phyloP scores from a whole-genome alignment of 805 yeast genomes.

The Yamadazyma kitorensis region DNA sequence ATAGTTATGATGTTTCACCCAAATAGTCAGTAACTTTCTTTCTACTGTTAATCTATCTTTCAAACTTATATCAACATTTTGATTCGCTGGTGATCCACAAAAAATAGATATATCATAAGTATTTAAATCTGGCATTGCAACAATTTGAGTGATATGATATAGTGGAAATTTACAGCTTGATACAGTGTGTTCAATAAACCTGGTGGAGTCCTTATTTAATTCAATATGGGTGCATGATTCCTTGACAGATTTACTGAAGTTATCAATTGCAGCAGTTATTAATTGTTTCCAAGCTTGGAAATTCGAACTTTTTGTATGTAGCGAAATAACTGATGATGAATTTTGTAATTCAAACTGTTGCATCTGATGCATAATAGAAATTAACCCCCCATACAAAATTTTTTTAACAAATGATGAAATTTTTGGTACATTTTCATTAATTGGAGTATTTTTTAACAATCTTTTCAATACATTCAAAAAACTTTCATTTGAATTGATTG shows the following conservation, averaged over 20 bases:
- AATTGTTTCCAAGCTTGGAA: constrained; percentile 62
- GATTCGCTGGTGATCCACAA: constrained; percentile 80
- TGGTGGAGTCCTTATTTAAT: constrained; percentile 7
- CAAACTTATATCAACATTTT: constrained; percentile 43
- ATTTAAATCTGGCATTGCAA: constrained; percentile 57
- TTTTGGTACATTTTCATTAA: constrained; percentile 11
- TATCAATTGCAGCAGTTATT: constrained; percentile 66
- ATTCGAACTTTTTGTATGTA: constrained; percentile 7
- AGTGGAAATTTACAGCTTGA: constrained; percentile 43
- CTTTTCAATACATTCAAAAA: constrained; percentile 59
- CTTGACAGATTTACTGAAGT: constrained; percentile 24
- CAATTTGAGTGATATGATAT: constrained; percentile 71
- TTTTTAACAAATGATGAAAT: constrained; percentile 58
- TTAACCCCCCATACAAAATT: constrained; percentile 35
- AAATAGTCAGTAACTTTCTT: constrained; percentile 30
- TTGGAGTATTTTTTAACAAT: constrained; percentile 51
- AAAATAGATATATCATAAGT: constrained; percentile 76
- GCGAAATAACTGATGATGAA: constrained; percentile 32
- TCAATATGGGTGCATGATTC: constrained; percentile 8
- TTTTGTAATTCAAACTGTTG: constrained; percentile 40
- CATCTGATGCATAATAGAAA: constrained; percentile 28
- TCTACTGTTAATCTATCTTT: constrained; percentile 35
- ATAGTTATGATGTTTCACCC: constrained; percentile 19
- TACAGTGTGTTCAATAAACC: constrained; percentile 8
- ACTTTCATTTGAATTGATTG: constrained; percentile 19